Conservation (phyloP, 1,139 yeast species). For the Candida glucosophila region DNA sequence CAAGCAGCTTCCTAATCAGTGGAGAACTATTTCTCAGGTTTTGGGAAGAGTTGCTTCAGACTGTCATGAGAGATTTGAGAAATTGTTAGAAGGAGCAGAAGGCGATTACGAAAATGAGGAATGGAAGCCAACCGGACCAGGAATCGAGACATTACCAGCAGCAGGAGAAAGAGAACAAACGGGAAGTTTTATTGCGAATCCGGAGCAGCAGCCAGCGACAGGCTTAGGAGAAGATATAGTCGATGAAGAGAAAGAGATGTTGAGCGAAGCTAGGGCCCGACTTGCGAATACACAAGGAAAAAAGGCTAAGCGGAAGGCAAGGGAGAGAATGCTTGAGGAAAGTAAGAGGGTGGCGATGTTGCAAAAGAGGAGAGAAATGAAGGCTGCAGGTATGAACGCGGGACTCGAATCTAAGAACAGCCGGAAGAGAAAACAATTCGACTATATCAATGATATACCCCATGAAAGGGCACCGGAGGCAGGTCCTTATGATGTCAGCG, state of each 20-base stretch:
- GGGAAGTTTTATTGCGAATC: conserved; percentile 40
- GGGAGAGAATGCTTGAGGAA: conserved; percentile 74
- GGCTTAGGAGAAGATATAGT: conserved; percentile 76
- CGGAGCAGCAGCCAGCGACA: conserved; percentile 76
- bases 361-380: conserved; percentile 77
- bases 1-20: conserved; percentile 77
- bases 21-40: conserved; percentile 81
- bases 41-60: conserved; percentile 83
- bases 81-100: conserved; percentile 52
- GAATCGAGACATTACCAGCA: conserved; percentile 47
- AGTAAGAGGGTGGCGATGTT: conserved; percentile 66
- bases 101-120: conserved; percentile 18
- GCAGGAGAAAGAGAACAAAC: no score
- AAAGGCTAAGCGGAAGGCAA: conserved; percentile 82
- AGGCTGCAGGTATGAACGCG: conserved; percentile 73
- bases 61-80: conserved; percentile 83
- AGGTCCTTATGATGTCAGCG: conserved; percentile 63
- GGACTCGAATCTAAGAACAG: conserved; percentile 43
- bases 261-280: conserved; percentile 88
- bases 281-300: conserved; percentile 91
- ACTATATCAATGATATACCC: conserved; percentile 77
- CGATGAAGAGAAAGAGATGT: conserved; percentile 88
- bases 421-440: conserved; percentile 50
- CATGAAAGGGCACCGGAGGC: conserved; percentile 65
- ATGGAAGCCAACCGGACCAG: conserved; percentile 42